phyloP scores from a whole-genome alignment of 78 protist species.

The Dictyostelium firmibasis region DNA sequence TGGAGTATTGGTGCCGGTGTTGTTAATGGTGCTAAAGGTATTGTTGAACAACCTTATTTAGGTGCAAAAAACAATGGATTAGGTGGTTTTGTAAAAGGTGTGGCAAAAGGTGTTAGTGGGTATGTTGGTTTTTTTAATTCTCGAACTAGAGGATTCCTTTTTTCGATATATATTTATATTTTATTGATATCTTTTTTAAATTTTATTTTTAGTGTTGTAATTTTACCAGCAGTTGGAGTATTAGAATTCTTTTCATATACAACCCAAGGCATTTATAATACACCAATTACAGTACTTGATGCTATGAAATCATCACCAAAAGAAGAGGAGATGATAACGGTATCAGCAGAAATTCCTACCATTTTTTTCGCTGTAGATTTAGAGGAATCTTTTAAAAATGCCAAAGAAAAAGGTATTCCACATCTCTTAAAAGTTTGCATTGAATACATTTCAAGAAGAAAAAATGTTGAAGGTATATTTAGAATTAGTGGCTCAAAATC shows the following conservation, averaged over 20 bases:
- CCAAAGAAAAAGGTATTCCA: slow-evolving; percentile 30
- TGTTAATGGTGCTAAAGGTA: slow-evolving; percentile 31
- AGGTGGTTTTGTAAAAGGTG: slow-evolving; percentile 52
- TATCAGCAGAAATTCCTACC: slow-evolving; percentile 6
- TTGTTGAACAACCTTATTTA: slow-evolving; percentile 34
- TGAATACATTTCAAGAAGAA: slow-evolving; percentile 11
- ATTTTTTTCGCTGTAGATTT: slow-evolving; percentile 23
- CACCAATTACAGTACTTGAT: slow-evolving; percentile 53
- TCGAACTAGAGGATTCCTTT: no score
- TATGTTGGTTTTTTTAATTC: background rate
- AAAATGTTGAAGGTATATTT: slow-evolving; percentile 33
- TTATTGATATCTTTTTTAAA: no score
- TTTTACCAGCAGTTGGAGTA: slow-evolving; percentile 65
- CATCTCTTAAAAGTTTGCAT: slow-evolving; percentile 35
- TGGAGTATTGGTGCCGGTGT: slow-evolving; percentile 20
- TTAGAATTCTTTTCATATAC: slow-evolving; percentile 26
- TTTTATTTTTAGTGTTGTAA: slow-evolving; percentile 10
- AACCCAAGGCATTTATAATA: slow-evolving; percentile 59
- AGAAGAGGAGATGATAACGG: slow-evolving; percentile 6
- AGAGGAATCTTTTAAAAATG: slow-evolving; percentile 17
- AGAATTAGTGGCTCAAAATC: slow-evolving; percentile 43
- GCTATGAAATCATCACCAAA: slow-evolving; percentile 74
- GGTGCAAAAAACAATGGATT: slow-evolving; percentile 61
- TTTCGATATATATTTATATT: no score
- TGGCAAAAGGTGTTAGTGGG: slow-evolving; percentile 62